Conservation (phyloP, 169 alveolate species). For the Cryptosporidium tyzzeri region DNA sequence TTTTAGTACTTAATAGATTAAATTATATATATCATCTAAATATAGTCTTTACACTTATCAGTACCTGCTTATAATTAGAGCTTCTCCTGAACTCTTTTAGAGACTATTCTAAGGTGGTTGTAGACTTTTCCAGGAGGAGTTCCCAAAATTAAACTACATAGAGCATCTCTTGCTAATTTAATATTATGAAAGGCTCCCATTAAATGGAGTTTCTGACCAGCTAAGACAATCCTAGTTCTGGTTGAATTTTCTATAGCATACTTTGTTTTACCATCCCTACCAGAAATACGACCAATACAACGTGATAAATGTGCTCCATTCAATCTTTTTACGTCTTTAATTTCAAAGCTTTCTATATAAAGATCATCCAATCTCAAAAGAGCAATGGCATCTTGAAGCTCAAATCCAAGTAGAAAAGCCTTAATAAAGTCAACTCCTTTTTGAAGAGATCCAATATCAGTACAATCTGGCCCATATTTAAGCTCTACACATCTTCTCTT, state of each 20-base stretch:
- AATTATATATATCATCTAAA: neutral
- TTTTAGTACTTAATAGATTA: slow-evolving; percentile 18
- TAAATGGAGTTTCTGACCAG: slow-evolving; percentile 84
- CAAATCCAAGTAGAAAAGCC: slow-evolving; percentile 99
- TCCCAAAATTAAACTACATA: slow-evolving; percentile 97
- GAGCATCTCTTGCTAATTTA: slow-evolving; percentile 96
- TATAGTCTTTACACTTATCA: neutral
- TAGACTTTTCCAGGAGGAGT: slow-evolving; percentile 97
- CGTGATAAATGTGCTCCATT: slow-evolving; percentile 98
- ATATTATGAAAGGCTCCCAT: slow-evolving; percentile 94
- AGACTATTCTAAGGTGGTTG: slow-evolving; percentile 91
- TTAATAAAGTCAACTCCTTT: slow-evolving; percentile 95
- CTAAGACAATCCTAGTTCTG: slow-evolving; percentile 95
- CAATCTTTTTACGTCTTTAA: slow-evolving; percentile 97
- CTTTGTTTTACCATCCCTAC: slow-evolving; percentile 99
- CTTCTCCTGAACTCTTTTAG: slow-evolving; percentile 93
- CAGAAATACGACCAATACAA: slow-evolving; percentile 98
- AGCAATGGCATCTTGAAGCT: slow-evolving; percentile 98
- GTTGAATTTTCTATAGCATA: slow-evolving; percentile 99
- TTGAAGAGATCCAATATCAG: slow-evolving; percentile 88
- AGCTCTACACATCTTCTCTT: slow-evolving; percentile 91
- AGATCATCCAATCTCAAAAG: slow-evolving; percentile 97
- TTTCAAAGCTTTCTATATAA: slow-evolving; percentile 96
- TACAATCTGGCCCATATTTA: slow-evolving; percentile 70
- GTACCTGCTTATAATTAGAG: slow-evolving; percentile 74